Evolutionary conservation across 2,329 filamentous ascomycete species (phyloP).

Genomic region (Emergomyces orientalis): DNA sequence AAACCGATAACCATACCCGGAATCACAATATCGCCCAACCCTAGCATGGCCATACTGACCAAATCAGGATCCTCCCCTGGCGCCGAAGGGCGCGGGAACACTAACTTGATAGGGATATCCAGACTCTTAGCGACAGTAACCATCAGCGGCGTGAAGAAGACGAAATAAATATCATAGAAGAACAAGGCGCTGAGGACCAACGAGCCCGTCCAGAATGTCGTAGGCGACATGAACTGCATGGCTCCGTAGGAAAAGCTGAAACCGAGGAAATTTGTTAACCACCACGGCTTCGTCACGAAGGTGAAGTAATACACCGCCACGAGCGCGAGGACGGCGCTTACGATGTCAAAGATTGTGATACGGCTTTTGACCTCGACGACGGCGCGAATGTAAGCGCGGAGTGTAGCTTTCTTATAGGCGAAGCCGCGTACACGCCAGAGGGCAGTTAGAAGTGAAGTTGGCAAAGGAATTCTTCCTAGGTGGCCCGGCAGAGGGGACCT

Average conservation of each 20-base stretch:
- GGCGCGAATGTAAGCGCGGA: slow-evolving; percentile 48
- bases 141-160: slow-evolving; percentile 47
- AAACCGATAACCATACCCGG: slow-evolving; percentile 85
- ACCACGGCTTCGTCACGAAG: slow-evolving; percentile 53
- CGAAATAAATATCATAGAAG: slow-evolving; percentile 80
- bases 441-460: slow-evolving; percentile 23
- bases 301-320: slow-evolving; percentile 56
- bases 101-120: slow-evolving; percentile 86
- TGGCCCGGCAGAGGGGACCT: slow-evolving; percentile 45
- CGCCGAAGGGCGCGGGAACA: slow-evolving; percentile 59
- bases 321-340: slow-evolving; percentile 49
- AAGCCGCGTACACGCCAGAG: slow-evolving; percentile 45
- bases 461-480: slow-evolving; percentile 40
- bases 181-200: slow-evolving; percentile 72
- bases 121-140: slow-evolving; percentile 67
- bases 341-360: slow-evolving; percentile 38
- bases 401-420: slow-evolving; percentile 42
- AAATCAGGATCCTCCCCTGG: slow-evolving; percentile 36
- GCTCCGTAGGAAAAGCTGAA: slow-evolving; percentile 79
- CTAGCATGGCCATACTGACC: slow-evolving; percentile 61
- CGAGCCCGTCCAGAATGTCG: slow-evolving; percentile 73
- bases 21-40: slow-evolving; percentile 86
- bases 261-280: slow-evolving; percentile 75
- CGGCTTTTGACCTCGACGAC: slow-evolving; percentile 34
- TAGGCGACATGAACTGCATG: slow-evolving; percentile 76